phyloP scores from a whole-genome alignment of 2,329 filamentous ascomycete genomes.

The Fusarium denticulatum region DNA sequence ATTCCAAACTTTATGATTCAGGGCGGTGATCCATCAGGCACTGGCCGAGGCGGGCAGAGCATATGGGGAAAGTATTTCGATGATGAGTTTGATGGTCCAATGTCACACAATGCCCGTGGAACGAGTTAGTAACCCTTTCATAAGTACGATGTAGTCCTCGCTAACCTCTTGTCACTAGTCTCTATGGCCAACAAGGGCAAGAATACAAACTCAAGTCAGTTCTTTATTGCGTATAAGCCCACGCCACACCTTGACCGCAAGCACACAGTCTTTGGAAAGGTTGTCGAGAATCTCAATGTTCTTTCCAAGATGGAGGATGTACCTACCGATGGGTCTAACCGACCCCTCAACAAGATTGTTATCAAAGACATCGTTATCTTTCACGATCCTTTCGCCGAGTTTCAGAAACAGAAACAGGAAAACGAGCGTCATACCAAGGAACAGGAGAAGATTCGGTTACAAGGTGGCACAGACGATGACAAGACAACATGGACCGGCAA shows the following conservation, averaged over 20 bases:
- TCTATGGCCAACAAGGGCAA: conserved; percentile 99
- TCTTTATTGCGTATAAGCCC: conserved; percentile 89
- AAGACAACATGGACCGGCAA: conserved; percentile 97
- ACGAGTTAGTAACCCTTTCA: conserved; percentile 53
- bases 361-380: conserved; percentile 88
- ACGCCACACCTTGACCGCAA: conserved; percentile 90
- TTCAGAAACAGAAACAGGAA: conserved; percentile 77
- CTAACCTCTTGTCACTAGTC: conserved; percentile 39
- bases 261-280: conserved; percentile 93
- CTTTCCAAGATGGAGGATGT: conserved; percentile 81
- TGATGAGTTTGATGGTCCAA: conserved; percentile 90
- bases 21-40: conserved; percentile 92
- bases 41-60: conserved; percentile 87
- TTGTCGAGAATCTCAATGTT: conserved; percentile 79
- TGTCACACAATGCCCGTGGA: conserved; percentile 84
- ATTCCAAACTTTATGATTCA: conserved; percentile 99
- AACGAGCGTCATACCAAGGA: conserved; percentile 67
- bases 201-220: conserved; percentile 95
- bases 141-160: not conserved
- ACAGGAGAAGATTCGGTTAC: conserved; percentile 68
- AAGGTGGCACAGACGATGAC: conserved; percentile 85
- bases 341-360: conserved; percentile 79
- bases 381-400: conserved; percentile 95
- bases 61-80: conserved; percentile 95
- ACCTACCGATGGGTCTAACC: conserved; percentile 77